These are phyloP conservation scores for Quercus rubra DNA, from an alignment of 306 rosid species.

Conservation along the genomic window DNA sequence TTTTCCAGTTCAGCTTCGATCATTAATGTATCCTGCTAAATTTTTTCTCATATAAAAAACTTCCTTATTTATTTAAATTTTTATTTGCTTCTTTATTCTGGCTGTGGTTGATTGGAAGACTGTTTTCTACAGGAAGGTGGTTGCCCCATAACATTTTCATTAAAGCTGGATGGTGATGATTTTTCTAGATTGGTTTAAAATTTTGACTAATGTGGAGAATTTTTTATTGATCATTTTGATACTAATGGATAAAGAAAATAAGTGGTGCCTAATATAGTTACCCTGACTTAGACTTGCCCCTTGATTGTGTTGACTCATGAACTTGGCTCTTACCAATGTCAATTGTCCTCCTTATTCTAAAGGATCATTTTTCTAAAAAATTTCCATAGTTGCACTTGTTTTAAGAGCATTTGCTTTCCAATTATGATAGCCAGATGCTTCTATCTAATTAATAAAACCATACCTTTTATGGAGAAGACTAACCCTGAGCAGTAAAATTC, in stretches of 20 bases:
- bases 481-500: conserved; percentile 1
- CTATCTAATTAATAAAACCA: background rate
- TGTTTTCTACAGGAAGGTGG: no score
- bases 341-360: background rate
- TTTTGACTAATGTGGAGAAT: no score
- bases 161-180: background rate
- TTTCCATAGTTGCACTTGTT: background rate
- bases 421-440: background rate
- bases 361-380: background rate
- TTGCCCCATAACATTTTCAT: background rate
- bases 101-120: background rate
- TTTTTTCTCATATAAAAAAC: background rate
- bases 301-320: no score
- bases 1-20: background rate
- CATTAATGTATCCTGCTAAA: background rate
- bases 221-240: background rate
- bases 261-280: no score
- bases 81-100: background rate
- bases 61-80: background rate
- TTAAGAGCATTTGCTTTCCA: background rate
- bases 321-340: no score
- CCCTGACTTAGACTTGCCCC: no score
- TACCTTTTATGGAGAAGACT: background rate
- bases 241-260: background rate
- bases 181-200: background rate